phyloP scores from a whole-genome alignment of 2,329 filamentous ascomycete species.

The Cylindrodendrum hubeiense region DNA sequence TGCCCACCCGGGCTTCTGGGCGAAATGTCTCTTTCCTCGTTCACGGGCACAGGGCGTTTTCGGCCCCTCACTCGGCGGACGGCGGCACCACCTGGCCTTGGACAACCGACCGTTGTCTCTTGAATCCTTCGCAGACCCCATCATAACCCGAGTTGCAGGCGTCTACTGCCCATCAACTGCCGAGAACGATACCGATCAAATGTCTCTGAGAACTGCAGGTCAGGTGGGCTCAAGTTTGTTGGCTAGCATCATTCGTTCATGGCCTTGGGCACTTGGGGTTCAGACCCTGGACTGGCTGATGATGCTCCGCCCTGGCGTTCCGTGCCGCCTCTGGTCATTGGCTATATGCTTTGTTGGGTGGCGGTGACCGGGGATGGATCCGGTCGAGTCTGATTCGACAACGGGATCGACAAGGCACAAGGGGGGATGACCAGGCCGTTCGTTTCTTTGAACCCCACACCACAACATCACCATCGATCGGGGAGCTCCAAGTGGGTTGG shows the following conservation, averaged over 20 bases:
- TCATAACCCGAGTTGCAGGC: not conserved
- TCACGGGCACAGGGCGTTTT: not conserved
- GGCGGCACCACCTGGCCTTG: not conserved
- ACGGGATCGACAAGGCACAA: constrained; percentile 15
- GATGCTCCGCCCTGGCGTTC: not conserved
- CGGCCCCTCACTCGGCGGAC: not conserved
- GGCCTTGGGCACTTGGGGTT: not conserved
- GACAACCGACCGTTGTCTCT: not conserved
- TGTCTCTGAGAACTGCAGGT: not conserved
- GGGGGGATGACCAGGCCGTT: constrained; percentile 14
- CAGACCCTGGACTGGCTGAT: constrained; percentile 4
- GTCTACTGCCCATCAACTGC: not conserved
- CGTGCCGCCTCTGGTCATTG: not conserved
- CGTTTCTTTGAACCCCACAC: constrained; percentile 10
- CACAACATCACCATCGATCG: not conserved
- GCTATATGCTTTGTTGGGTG: not conserved
- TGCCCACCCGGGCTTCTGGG: not conserved
- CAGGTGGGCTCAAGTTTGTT: not conserved
- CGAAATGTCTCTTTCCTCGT: constrained; percentile 1
- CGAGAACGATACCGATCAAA: not conserved
- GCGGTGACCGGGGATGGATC: not conserved
- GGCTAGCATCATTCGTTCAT: not conserved
- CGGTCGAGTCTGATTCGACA: constrained; percentile 10
- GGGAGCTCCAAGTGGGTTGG: not conserved
- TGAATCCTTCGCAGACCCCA: not conserved